A percentile compares a stretch with the other conserved stretches of the same genome.
Conservation (phyloP, 208 protist genomes). For the Acanthamoeba lenticulata region DNA sequence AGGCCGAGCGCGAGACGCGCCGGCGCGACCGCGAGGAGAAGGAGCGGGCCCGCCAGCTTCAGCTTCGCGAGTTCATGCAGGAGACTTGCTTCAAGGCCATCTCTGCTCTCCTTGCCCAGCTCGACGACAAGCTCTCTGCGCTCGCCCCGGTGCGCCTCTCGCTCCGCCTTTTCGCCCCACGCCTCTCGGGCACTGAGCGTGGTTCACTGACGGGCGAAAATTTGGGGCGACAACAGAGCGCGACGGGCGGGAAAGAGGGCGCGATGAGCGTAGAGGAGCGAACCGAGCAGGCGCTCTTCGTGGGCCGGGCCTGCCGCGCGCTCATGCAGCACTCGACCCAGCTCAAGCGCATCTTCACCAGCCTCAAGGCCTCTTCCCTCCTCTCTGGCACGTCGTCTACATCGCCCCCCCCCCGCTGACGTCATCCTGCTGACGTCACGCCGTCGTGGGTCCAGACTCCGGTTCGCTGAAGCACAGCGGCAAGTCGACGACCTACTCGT, state of each 20-base stretch:
- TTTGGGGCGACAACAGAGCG: background rate
- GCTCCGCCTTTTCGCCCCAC: background rate
- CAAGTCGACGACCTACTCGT: too few relatives aligned
- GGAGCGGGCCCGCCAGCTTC: background rate
- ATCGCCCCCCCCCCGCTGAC: too few relatives aligned
- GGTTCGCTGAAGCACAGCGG: too few relatives aligned
- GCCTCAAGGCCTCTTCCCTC: too few relatives aligned
- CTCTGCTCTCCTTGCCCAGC: background rate
- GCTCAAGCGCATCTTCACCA: background rate
- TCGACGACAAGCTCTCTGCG: background rate
- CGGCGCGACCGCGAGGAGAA: background rate
- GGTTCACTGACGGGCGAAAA: background rate
- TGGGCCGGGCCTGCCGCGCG: background rate
- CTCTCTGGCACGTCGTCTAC: too few relatives aligned
- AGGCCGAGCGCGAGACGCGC: background rate
- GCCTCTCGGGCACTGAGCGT: background rate
- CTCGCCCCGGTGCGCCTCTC: background rate
- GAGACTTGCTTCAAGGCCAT: background rate
- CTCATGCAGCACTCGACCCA: background rate
- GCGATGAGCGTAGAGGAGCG: background rate
- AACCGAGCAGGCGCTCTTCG: background rate
- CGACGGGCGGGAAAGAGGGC: background rate
- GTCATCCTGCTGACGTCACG: too few relatives aligned
- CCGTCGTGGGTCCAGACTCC: too few relatives aligned
- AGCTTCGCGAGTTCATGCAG: background rate